A percentile compares a stretch with the other conserved stretches of the same genome.
Evolutionary conservation across 129 eudicot species (phyloP).

Genomic region (Daucus carota): DNA sequence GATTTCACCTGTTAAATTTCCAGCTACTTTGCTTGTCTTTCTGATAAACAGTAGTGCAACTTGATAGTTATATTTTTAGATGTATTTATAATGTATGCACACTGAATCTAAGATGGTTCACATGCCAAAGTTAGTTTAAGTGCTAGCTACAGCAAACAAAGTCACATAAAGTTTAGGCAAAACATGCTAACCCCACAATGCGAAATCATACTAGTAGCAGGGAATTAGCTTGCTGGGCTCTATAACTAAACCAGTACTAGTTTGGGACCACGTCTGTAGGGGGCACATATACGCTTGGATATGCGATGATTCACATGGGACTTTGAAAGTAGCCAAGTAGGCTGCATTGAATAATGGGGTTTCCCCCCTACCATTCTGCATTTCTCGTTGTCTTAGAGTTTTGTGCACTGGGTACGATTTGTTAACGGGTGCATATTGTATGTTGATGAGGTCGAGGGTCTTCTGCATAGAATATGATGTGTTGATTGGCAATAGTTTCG

Average conservation of each 20-base stretch:
- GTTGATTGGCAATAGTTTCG: background rate
- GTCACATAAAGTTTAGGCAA: background rate
- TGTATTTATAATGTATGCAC: background rate
- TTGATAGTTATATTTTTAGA: background rate
- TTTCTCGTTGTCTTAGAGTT: too few species aligned
- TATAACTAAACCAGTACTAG: background rate
- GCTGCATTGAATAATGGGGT: background rate
- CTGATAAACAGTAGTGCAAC: background rate
- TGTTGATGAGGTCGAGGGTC: too few species aligned
- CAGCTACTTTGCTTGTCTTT: background rate
- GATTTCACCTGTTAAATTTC: background rate
- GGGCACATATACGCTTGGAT: background rate
- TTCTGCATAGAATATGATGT: too few species aligned
- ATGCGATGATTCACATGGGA: background rate
- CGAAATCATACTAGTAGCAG: background rate
- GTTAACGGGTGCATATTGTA: background rate
- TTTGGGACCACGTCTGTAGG: background rate
- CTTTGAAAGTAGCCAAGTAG: background rate
- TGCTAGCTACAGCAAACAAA: slow-evolving; percentile 3
- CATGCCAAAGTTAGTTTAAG: slow-evolving; percentile 3
- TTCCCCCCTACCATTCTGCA: background rate
- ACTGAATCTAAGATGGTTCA: background rate
- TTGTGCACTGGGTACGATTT: background rate
- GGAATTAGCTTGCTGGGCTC: background rate
- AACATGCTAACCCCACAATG: slow-evolving; percentile 1